Evolutionary conservation across 1,284 basidiomycete genomes (phyloP).

Genomic region (Pascua sp.): DNA sequence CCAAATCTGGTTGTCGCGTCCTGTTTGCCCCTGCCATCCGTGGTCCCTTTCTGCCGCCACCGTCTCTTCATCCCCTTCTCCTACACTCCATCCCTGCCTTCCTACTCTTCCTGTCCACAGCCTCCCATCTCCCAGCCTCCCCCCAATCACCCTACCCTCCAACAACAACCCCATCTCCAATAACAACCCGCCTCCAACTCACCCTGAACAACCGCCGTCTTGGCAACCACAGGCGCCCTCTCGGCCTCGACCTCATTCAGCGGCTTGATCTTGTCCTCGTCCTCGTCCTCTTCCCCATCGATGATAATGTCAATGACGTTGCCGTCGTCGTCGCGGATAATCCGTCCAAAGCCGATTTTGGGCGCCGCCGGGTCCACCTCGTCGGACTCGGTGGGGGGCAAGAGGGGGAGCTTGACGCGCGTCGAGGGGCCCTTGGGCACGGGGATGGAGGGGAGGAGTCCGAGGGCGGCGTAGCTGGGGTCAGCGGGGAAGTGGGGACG

Average conservation of each 20-base stretch:
- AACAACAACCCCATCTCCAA: too few relatives aligned
- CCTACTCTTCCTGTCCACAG: too few relatives aligned
- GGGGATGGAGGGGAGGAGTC: slow-evolving; percentile 44
- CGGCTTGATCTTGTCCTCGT: slow-evolving; percentile 14
- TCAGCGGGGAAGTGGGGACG: slow-evolving; percentile 5
- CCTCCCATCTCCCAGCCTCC: too few relatives aligned
- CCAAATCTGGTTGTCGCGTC: too few relatives aligned
- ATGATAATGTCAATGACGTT: slow-evolving; percentile 75
- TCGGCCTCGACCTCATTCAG: slow-evolving; percentile 20
- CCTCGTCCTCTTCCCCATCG: slow-evolving; percentile 54
- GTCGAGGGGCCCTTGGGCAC: slow-evolving; percentile 31
- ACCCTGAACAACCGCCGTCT: slow-evolving; percentile 50
- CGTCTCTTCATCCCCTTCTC: too few relatives aligned
- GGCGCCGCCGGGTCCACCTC: slow-evolving; percentile 37
- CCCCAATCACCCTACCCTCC: too few relatives aligned
- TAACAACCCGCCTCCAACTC: slow-evolving; percentile 23
- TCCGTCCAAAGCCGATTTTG: slow-evolving; percentile 74
- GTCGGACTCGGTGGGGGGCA: slow-evolving; percentile 54
- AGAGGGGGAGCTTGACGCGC: slow-evolving; percentile 50
- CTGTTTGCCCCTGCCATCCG: too few relatives aligned
- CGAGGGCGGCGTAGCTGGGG: slow-evolving; percentile 47
- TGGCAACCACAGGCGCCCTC: slow-evolving; percentile 41
- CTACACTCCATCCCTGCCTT: too few relatives aligned
- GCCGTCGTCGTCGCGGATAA: slow-evolving; percentile 77
- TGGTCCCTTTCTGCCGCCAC: too few relatives aligned